Base-by-base conservation (phyloP, 108 stramenopile species). In the Chaetoceros tenuissimus region DNA sequence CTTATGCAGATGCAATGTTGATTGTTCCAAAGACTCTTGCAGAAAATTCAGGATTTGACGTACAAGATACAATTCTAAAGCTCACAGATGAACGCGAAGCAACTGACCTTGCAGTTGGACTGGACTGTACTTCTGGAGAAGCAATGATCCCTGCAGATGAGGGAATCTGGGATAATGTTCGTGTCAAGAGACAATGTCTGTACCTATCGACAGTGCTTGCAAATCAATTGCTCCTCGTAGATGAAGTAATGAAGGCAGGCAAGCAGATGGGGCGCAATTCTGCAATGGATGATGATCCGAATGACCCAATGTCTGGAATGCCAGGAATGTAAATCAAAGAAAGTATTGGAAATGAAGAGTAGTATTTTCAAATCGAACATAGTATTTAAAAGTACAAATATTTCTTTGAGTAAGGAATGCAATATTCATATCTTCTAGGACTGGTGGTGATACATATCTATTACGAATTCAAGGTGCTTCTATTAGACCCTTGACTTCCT, bases 201-300 rank as follows among this genome's bases (percentile, higher is more conserved):
- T 92, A 96, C 64, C 74, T 99, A 46, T 64, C 93, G 29, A 96
- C 96, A 18, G 90, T 99, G 28, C 71, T 99, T 55, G 97, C 99
- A n/a, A 89, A 84, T 18, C 99, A 99, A 78, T 64, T 99, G 47
- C 69, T 99, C 46, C 78, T 99, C 22, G 99, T 99, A 2, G 99
- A 99, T 69, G 97, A 98, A 68, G 97, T 99, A 28, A 96, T 99
- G 94, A 79, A 94, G 52, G 99, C 99, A 3, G 99, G 99, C 21
- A 95, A 94, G 64, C 87, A 93, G 75, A 96, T 96, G 95, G 97
- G 97, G 8, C 90, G 69, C 46, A 63, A 34, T 53, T 67, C 81
- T 20, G 79, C 57, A 29, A 81, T 66, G 8, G 68, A 55, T 10
- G 75, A 48, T 13, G 79, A 66, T 50, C 34, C 34, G 34, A 40